Conservation (phyloP, 371 early-diverging fungal genomes). For the Apophysomyces trapeziformis region DNA sequence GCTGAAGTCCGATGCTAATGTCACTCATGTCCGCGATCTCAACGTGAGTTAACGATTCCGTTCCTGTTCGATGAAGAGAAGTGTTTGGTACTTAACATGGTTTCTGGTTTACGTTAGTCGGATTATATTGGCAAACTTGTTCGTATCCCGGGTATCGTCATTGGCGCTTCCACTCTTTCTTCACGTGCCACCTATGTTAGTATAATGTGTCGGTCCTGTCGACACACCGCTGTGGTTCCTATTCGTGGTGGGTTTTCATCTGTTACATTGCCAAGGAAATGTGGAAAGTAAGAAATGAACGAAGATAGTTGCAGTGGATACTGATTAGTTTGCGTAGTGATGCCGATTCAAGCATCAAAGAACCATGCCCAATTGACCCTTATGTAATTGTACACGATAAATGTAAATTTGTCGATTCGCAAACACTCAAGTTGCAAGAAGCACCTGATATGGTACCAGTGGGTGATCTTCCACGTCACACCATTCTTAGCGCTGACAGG, state of each 20-base stretch:
- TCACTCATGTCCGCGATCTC: constrained; percentile 84
- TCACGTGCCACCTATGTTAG: constrained; percentile 89
- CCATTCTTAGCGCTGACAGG: constrained; percentile 89
- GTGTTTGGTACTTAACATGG: not conserved
- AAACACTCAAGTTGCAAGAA: constrained; percentile 98
- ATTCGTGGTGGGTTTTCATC: constrained; percentile 90
- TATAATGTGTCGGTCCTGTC: constrained; percentile 88
- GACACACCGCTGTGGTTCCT: constrained; percentile 75
- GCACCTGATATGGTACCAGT: constrained; percentile 98
- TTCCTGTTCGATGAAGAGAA: not conserved
- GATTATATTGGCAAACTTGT: constrained; percentile 93
- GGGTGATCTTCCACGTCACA: constrained; percentile 98
- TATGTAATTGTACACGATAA: constrained; percentile 96
- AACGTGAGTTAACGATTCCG: constrained; percentile 54
- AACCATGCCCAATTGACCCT: constrained; percentile 93
- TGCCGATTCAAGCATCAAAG: constrained; percentile 15
- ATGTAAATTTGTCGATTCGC: constrained; percentile 96
- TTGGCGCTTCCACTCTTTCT: constrained; percentile 90
- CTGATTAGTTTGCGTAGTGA: constrained; percentile 13
- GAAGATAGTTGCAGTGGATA: constrained; percentile 5
- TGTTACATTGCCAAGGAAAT: constrained; percentile 83
- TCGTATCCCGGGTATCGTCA: constrained; percentile 96
- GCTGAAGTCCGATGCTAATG: constrained; percentile 82
- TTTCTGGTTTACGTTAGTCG: constrained; percentile 55
- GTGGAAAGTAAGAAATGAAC: constrained; percentile 67